Evolutionary conservation across 2,329 filamentous ascomycete genomes (phyloP), one percentile per base, ranked within the genome.

Genomic region (Pyrenochaeta sp.): DNA sequence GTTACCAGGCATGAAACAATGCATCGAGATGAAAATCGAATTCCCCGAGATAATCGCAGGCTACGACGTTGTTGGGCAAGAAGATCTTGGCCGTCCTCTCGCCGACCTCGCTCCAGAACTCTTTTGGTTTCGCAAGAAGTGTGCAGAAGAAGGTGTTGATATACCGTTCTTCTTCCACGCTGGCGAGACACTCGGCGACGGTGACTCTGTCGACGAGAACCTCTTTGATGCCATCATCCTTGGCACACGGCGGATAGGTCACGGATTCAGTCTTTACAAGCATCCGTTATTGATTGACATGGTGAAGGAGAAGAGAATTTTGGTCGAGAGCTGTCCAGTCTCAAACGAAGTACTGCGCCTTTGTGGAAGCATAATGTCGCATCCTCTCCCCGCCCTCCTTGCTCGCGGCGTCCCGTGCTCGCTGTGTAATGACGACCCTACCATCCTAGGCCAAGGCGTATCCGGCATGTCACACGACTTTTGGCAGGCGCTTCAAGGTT

Each of bases 131-230:
- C 88, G 88, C 60, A 93, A 94, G 75, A 86, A 89, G 65, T 97
- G 92, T 73, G 85, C 86, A 0, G 83, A 90, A 69, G 88, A 92
- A 67, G 86, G 85, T 2, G 85, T 97, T 32, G 86, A 92, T 44
- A 87, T 99, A 9, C 94, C 94, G 0, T 97, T 97, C 80, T 96
- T 96, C 81, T 96, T 98, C 79, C 93, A 97, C 73, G 93, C 94
- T 0, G 94, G 93, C 60, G 93, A 97, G 77, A 91, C 87, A 30
- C 85, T 96, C 0, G 92, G 91, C 14, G 87, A 90, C 55, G 92
- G 92, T 23, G 88, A 87, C 63, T 82, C 81, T 17, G 89, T 90
- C 0, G 93, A 97, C 68, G 81, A 86, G 58, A 97, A 97, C 74
- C 83, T 98, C 2, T 97, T 92, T 72, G 93, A 97, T 72, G 92